Base-by-base conservation (phyloP, 306 rosid species). In the Oemleria cerasiformis region DNA sequence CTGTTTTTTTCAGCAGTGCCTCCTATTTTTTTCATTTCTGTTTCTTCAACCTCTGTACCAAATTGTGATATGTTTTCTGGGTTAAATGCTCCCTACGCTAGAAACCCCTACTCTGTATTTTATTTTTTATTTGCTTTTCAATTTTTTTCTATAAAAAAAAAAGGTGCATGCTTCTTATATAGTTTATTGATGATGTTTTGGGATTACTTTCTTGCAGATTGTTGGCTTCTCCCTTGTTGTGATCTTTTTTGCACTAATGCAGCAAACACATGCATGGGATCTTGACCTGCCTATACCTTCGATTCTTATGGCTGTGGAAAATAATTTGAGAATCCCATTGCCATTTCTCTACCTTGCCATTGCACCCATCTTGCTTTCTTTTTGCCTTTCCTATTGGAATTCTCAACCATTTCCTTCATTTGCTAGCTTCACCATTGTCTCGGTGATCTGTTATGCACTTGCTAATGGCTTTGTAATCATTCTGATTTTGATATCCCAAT, bases 231-330 rank as follows among this genome's bases (percentile, higher is more conserved):
- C 96, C 66, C 73, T 89, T 71, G 97, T 84, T 10, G 84, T 91
- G 73, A 65, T 87, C 78, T 88, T 91, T 79, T 91, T 87, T 75
- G 96, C 96, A 57, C 76, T 91, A 73, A 91, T 91, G 97, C 91
- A 81, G 80, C 99, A 94, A 85, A 92, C 95, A 67, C 86, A 73
- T 79, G 82, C 92, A 51, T 91, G 95, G 95, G 96, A 94, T 81
- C 79, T 53, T 78, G 88, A 88, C 81, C 81, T 84, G 65, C 88
- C 81, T 30, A 84, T 91, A 81, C 99, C 97, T 58, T 88, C 97
- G 14, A 75, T 91, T 88, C 87, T 91, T 75, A 67, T 79, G 51
- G 90, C 96, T 56, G 70, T 91, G 65, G 97, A 91, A 65, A 85
- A 86, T 82, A 94, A 94, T 82, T 82, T 94, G 87, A 87, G 90